Evolutionary conservation across 805 yeast species (phyloP), one percentile per base, ranked within the genome.

Genomic region (Candida palmyrensis): DNA sequence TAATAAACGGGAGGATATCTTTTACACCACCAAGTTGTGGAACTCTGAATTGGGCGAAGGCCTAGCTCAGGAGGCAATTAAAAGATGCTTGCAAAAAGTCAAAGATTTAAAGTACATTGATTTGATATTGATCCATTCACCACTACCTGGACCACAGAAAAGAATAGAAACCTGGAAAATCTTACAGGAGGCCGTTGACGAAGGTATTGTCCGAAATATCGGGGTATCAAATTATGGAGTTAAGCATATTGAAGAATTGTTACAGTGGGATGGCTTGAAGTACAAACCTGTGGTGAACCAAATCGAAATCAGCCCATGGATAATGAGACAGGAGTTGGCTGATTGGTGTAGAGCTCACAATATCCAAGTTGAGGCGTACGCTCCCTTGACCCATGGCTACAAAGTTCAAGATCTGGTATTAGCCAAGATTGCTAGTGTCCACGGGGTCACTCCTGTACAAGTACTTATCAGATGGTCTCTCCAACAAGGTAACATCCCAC

Each of bases 21-120:
- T 56, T 41, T 43, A 82, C 55, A 79, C 87, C 7, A 79, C 92
- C 4, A 85, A 85, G 49, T 49, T 83, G 14, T 82, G 90, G 90
- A 75, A 80, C 45, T 64, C 68, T 27, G 74, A 77, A 41, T 74
- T 75, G 39, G 84, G 85, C 0, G 77, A 79, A 48, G 51, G 57
- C 0, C 58, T 63, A 14, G 80, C 92, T 11, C 70, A 69, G 34
- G 37, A 36, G 4, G 90, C 86, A 11, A 77, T 85, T 37, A 58
- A 65, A 23, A 68, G 62, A 13, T 77, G 85, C 40, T 48, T 82
- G 27, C 54, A 54, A 4, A 62, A 68, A 30, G 82, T 79, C 5
- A 59, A 69, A 26, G 54, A 47, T 11, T 54, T 84, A 30, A 73
- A 66, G n/a, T 84, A 83, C 48, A 82, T 85, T 40, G 95, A 86